Conservation (phyloP, 164 flowering plant species). For the Aristolochia fimbriata region DNA sequence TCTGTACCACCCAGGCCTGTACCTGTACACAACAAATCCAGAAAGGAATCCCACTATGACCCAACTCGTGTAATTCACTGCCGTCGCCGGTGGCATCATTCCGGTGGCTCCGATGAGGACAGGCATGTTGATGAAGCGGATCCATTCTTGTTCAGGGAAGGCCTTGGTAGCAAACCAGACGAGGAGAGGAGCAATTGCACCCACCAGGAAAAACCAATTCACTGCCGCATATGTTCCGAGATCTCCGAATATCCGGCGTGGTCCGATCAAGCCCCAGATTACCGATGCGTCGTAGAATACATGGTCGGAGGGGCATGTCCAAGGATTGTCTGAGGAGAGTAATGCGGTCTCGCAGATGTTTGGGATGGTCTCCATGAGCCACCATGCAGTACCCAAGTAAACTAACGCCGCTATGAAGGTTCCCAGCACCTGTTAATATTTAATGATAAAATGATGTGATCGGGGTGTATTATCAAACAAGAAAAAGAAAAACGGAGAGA, state of each 20-base stretch:
- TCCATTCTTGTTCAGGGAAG: slow-evolving; percentile 70
- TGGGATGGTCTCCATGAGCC: slow-evolving; percentile 65
- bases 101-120: slow-evolving; percentile 56
- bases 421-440: slow-evolving; percentile 46
- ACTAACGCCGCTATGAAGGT: slow-evolving; percentile 47
- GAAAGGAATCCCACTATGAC: slow-evolving; percentile 53
- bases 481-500: too few relatives aligned
- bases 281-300: slow-evolving; percentile 86
- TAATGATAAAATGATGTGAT: too few relatives aligned
- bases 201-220: slow-evolving; percentile 79
- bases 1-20: slow-evolving; percentile 56
- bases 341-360: slow-evolving; percentile 41
- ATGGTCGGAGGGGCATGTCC: slow-evolving; percentile 76
- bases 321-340: slow-evolving; percentile 37
- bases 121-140: slow-evolving; percentile 66
- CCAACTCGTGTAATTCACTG: slow-evolving; percentile 71
- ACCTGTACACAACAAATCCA: slow-evolving; percentile 50
- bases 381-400: slow-evolving; percentile 73
- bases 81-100: slow-evolving; percentile 70
- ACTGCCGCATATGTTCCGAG: slow-evolving; percentile 40
- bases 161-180: slow-evolving; percentile 58
- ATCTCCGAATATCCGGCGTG: slow-evolving; percentile 65
- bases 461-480: too few relatives aligned
- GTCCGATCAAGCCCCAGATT: slow-evolving; percentile 81
- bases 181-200: slow-evolving; percentile 61